Evolutionary conservation across 495 filamentous ascomycete genomes (phyloP).

Genomic region (Tuber umbilicatum): DNA sequence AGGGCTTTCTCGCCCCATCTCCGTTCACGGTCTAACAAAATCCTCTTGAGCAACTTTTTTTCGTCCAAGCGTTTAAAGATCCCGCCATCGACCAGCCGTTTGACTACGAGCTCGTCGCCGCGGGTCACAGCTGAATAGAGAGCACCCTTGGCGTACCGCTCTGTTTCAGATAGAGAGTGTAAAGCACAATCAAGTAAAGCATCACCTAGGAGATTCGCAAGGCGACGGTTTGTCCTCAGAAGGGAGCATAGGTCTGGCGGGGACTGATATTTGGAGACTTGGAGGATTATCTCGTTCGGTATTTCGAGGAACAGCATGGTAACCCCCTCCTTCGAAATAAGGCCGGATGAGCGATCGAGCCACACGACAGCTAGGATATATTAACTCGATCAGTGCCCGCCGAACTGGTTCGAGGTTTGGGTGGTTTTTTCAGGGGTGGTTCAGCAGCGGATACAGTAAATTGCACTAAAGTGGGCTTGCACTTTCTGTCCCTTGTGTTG

Average conservation of each 20-base stretch:
- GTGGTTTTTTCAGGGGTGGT: background rate
- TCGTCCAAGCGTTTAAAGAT: background rate
- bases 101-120: background rate
- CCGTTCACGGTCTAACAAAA: background rate
- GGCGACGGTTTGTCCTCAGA: background rate
- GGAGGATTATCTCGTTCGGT: background rate
- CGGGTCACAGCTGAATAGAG: slow-evolving; percentile 1
- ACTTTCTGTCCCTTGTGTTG: background rate
- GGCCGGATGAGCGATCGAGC: background rate
- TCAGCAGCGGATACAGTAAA: background rate
- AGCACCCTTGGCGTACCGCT: background rate
- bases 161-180: background rate
- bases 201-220: background rate
- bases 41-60: background rate
- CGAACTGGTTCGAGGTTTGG: background rate
- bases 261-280: background rate
- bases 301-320: background rate
- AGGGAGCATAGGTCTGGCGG: slow-evolving; percentile 1
- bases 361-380: background rate
- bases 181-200: background rate
- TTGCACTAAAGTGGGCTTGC: background rate
- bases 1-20: background rate
- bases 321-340: background rate
- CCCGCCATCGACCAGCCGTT: slow-evolving; percentile 3
- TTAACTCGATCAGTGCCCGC: background rate